Evolutionary conservation across 225 moss, liverwort and hornwort genomes (phyloP), one percentile per base, ranked within the genome.

Genomic region (Antitrichia curtipendula): DNA sequence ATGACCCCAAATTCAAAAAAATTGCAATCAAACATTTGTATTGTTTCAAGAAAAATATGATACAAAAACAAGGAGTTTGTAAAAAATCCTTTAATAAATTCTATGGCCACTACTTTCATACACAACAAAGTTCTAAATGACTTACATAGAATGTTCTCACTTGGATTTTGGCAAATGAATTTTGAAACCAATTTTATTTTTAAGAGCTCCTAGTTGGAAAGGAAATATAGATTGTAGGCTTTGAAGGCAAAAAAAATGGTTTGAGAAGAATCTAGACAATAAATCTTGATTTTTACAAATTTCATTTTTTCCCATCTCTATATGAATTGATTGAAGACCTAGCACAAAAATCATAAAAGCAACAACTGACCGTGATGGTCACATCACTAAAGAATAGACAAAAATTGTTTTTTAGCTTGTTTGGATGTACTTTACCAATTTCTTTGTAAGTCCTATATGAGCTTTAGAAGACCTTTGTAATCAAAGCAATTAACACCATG

Each of bases 351-450:
- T n/a, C n/a, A n/a, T n/a, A n/a, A n/a, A n/a, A 43, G 9, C 43
- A 27, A 4, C 8, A 41, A 43, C 0, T 71, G 1, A 71, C 25
- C 0, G 4, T 41, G 0, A 71, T 25, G 16, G 2, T 41, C 18
- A 41, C 41, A 25, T 40, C 1, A 23, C 8, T 23, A 68, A 38
- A 68, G 4, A 24, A 25, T 41, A 70, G 4, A 41, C 41, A 70
- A 41, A 69, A 69, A 69, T 40, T 40, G 2, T 7, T 69, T 69
- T 24, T 24, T 40, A 40, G 41, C 15, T 41, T 70, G 2, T 8
- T 70, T 41, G 3, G 41, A 41, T 69, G 40, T 40, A 40, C 40
- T 66, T 66, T n/a, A 69, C 24, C 4, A 4, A 7, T 40, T 69
- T 69, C 13, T 1, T 23, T 13, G 1, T 38, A 68, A 7, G 68